A percentile compares a stretch with the other conserved stretches of the same genome.
These are phyloP conservation scores for Tricholoma sp. DNA, from an alignment of 768 basidiomycete genomes.

Conservation along the genomic window DNA sequence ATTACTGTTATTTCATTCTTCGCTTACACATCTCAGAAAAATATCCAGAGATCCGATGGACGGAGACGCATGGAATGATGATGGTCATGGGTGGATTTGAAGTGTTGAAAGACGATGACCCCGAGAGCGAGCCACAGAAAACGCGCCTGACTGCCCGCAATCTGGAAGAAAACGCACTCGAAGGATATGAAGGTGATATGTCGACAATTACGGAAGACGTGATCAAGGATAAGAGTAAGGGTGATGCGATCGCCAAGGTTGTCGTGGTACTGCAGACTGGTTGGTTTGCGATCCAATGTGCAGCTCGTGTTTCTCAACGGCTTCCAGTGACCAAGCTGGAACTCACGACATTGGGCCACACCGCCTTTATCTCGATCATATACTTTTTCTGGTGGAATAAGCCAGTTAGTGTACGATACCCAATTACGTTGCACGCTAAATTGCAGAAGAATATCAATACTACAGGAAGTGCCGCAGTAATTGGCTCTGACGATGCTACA, in stretches of 20 bases:
- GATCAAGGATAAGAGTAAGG: not conserved
- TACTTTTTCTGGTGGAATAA: slow-evolving; percentile 1
- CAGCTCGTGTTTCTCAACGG: not conserved
- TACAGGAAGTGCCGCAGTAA: not conserved
- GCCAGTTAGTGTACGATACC: not conserved
- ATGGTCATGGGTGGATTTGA: not conserved
- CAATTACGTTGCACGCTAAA: not conserved
- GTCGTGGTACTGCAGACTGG: not conserved
- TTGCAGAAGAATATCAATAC: not conserved
- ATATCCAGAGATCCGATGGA: not conserved
- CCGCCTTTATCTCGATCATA: not conserved
- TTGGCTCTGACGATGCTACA: too few relatives aligned
- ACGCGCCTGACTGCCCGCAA: not conserved
- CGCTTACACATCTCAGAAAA: not conserved
- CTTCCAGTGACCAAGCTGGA: not conserved
- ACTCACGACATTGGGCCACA: not conserved
- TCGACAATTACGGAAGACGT: not conserved
- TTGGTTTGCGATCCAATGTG: not conserved
- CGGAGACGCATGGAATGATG: not conserved
- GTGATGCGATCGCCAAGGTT: not conserved
- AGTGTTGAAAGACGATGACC: not conserved
- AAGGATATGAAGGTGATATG: not conserved
- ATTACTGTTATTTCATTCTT: not conserved
- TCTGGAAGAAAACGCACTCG: not conserved
- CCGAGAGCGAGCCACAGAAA: not conserved